A percentile compares a stretch with the other conserved stretches of the same genome.
Evolutionary conservation across 345 rosid species (phyloP).

Genomic region (Aethionema arabicum): DNA sequence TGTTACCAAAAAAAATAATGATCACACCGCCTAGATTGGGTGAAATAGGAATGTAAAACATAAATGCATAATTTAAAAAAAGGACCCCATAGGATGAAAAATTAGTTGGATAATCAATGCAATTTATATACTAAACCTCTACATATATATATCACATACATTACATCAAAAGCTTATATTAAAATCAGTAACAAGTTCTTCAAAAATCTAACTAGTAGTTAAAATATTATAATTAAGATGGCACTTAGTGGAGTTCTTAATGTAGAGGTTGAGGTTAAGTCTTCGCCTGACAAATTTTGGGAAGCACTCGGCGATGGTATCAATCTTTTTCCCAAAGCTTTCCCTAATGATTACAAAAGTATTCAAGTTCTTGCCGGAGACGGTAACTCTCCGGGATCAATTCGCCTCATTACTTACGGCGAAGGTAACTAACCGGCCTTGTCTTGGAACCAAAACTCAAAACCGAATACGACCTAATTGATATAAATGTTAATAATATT

Average conservation of each 20-base stretch:
- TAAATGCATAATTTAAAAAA: slow-evolving; percentile 17
- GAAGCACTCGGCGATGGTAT: slow-evolving; percentile 57
- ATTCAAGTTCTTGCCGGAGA: slow-evolving; percentile 82
- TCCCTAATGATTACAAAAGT: slow-evolving; percentile 77
- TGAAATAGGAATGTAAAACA: slow-evolving; percentile 17
- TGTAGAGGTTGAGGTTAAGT: slow-evolving; percentile 73
- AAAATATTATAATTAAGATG: slow-evolving; percentile 36
- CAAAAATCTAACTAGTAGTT: neutral
- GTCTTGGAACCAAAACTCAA: too few species aligned
- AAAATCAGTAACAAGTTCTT: slow-evolving; percentile 5
- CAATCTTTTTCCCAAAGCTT: slow-evolving; percentile 57
- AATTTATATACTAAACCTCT: slow-evolving; percentile 14
- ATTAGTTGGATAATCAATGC: slow-evolving; percentile 36
- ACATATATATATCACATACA: slow-evolving; percentile 10
- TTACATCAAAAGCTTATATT: neutral
- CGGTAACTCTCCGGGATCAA: slow-evolving; percentile 72
- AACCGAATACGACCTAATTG: too few species aligned
- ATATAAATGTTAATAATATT: too few species aligned
- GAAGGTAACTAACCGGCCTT: slow-evolving; percentile 50
- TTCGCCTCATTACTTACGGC: slow-evolving; percentile 65
- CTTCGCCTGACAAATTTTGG: slow-evolving; percentile 69
- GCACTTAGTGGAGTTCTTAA: slow-evolving; percentile 58
- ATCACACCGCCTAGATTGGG: slow-evolving; percentile 29
- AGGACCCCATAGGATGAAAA: slow-evolving; percentile 28
- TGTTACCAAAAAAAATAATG: too few species aligned